These are phyloP conservation scores for Mycosphaerella sp. DNA, from an alignment of 2,329 filamentous ascomycete genomes.

Conservation along the genomic window DNA sequence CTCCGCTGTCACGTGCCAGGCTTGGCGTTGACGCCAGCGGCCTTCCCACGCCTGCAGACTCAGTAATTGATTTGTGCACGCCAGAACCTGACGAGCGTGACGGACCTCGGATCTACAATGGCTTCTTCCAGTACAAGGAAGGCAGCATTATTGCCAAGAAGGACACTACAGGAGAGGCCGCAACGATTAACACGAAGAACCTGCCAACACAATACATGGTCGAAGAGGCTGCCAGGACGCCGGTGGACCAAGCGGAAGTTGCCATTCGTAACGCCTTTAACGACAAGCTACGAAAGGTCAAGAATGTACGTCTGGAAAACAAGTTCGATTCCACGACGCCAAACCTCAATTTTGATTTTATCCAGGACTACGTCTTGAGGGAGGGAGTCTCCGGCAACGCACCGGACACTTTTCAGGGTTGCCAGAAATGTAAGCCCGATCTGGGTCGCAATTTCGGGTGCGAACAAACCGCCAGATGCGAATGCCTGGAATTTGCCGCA, in stretches of 20 bases:
- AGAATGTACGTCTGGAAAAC: conserved; percentile 45
- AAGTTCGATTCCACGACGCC: conserved; percentile 50
- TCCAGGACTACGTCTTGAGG: conserved; percentile 55
- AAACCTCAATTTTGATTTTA: conserved; percentile 62
- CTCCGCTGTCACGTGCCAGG: conserved; percentile 15
- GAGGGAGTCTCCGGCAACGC: conserved; percentile 55
- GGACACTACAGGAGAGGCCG: not conserved
- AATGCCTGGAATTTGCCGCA: conserved; percentile 60
- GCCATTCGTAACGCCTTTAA: conserved; percentile 39
- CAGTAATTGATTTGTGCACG: not conserved
- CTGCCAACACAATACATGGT: conserved; percentile 38
- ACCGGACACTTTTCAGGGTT: conserved; percentile 58
- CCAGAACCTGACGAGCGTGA: not conserved
- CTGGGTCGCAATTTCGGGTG: conserved; percentile 51
- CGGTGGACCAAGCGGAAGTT: conserved; percentile 31
- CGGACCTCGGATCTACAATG: conserved; percentile 38
- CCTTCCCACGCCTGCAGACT: conserved; percentile 20
- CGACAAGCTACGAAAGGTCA: conserved; percentile 28
- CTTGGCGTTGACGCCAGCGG: conserved; percentile 8
- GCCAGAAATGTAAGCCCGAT: conserved; percentile 53
- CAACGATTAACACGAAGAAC: conserved; percentile 25
- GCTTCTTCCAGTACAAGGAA: conserved; percentile 34
- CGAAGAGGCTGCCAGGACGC: conserved; percentile 26
- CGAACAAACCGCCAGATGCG: conserved; percentile 57
- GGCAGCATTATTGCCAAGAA: conserved; percentile 34